A percentile compares a stretch with the other conserved stretches of the same genome.
These are phyloP conservation scores for Flaveria ramosissima DNA, from an alignment of 129 eudicot genomes.

Conservation along the genomic window DNA sequence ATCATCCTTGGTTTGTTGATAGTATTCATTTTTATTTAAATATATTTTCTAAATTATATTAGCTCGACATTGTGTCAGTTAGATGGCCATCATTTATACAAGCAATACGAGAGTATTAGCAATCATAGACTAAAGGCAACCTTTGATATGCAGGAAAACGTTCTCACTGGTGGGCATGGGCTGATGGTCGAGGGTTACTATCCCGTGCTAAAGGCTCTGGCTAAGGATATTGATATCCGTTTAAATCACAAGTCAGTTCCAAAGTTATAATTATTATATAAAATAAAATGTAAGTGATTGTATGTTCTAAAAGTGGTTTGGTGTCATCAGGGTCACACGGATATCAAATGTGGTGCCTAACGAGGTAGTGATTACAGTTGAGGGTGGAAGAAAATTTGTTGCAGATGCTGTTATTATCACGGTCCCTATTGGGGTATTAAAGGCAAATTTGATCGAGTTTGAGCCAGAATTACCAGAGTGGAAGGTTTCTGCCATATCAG, in stretches of 20 bases:
- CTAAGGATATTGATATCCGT: conserved; percentile 79
- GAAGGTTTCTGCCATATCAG: conserved; percentile 86
- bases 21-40: not conserved
- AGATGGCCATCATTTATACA: too few species aligned
- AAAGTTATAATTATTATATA: not conserved
- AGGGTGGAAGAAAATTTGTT: conserved; percentile 67
- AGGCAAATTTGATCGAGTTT: conserved; percentile 77
- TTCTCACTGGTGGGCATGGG: conserved; percentile 96
- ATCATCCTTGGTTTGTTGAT: not conserved
- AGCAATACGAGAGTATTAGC: too few species aligned
- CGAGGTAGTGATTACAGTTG: conserved; percentile 68
- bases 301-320: not conserved
- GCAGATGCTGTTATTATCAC: conserved; percentile 91
- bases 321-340: conserved; percentile 69
- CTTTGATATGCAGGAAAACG: conserved; percentile 69
- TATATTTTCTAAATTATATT: not conserved
- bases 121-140: conserved; percentile 14
- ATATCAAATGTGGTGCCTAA: conserved; percentile 61
- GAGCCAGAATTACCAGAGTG: conserved; percentile 92
- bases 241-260: conserved; percentile 77
- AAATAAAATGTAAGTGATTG: not conserved
- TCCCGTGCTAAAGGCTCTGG: conserved; percentile 78
- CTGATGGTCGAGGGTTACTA: conserved; percentile 89
- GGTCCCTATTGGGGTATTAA: conserved; percentile 82
- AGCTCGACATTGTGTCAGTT: not conserved